A percentile compares a stretch with the other conserved stretches of the same genome.
phyloP scores from a whole-genome alignment of 2,329 filamentous ascomycete genomes.

The Penicillium sp. region DNA sequence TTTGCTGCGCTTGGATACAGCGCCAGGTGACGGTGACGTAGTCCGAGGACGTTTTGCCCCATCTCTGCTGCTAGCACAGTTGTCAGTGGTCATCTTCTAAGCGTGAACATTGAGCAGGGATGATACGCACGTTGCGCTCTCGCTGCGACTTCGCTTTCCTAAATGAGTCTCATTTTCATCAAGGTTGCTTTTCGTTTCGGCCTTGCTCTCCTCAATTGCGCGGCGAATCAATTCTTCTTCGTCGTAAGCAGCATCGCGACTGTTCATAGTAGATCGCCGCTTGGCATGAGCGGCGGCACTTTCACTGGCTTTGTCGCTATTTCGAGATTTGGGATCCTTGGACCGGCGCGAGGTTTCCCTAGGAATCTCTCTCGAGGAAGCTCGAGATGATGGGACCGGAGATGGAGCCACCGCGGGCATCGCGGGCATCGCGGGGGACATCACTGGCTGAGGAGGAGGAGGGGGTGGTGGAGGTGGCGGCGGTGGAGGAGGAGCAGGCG shows the following conservation, averaged over 20 bases:
- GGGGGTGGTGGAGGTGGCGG: neutral
- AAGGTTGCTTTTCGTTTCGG: slow-evolving; percentile 62
- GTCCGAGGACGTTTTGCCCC: slow-evolving; percentile 82
- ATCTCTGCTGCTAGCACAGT: slow-evolving; percentile 63
- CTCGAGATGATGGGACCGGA: slow-evolving; percentile 46
- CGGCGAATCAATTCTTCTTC: slow-evolving; percentile 87
- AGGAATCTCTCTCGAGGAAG: slow-evolving; percentile 44
- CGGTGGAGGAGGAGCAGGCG: neutral
- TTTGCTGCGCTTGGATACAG: slow-evolving; percentile 53
- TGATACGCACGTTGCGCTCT: slow-evolving; percentile 86
- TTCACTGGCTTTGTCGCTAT: slow-evolving; percentile 55
- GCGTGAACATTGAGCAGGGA: slow-evolving; percentile 18
- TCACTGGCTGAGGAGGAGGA: neutral
- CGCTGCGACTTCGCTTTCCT: slow-evolving; percentile 81
- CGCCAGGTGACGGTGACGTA: slow-evolving; percentile 70
- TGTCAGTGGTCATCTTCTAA: slow-evolving; percentile 26
- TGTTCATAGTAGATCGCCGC: slow-evolving; percentile 95
- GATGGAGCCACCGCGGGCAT: slow-evolving; percentile 1
- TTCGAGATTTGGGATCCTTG: slow-evolving; percentile 48
- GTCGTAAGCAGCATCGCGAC: slow-evolving; percentile 89
- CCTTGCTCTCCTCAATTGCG: slow-evolving; percentile 93
- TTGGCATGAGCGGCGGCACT: slow-evolving; percentile 65
- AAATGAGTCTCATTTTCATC: slow-evolving; percentile 63
- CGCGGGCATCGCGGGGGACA: neutral
- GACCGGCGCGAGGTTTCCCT: slow-evolving; percentile 41